Evolutionary conservation across 345 rosid genomes (phyloP), one percentile per base, ranked within the genome.

Genomic region (Eucalyptus curtisii): DNA sequence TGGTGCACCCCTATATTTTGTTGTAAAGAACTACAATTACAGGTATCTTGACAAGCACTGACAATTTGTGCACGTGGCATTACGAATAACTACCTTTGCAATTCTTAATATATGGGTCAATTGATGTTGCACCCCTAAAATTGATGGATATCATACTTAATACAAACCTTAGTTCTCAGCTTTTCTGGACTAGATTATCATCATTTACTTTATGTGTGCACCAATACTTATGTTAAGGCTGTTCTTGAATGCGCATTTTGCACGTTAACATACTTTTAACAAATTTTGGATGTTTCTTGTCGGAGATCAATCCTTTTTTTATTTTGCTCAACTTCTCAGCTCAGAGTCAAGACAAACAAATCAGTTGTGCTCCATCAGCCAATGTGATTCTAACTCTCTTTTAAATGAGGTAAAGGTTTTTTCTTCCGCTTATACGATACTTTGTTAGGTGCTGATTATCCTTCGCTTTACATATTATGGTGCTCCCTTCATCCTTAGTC

Each of bases 1-100:
- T 82, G 99, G 99, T 88, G 97, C 99, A 8, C 99, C 99, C 3
- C 88, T 97, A 17, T 97, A 97, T 90, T 97, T 97, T 92, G 99
- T 97, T 87, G 96, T 96, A 88, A 96, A 97, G 93, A 94, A 96
- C 91, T 97, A 93, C 90, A 97, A 97, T 88, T 97, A 96, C 90
- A 97, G 99, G 99, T 96, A 92, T 90, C 88, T 53, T 17, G 61
- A 80, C 37, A 40, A 86, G 76, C 5, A 24, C 68, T 82, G 55
- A 31, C 42, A 25, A 80, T 49, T 59, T 57, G 52, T 53, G 33
- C 45, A 76, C 0, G 16, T 20, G 82, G 22, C 82, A 71, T 71
- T 37, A 40, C 2, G 9, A 71, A 37, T 20, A 37, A 20, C 24
- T 42, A 20, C 27, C 82, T 76, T 76, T 76, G 82, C 45, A 76